Conservation (phyloP, 2,329 filamentous ascomycete species). For the Basipetospora sp. region DNA sequence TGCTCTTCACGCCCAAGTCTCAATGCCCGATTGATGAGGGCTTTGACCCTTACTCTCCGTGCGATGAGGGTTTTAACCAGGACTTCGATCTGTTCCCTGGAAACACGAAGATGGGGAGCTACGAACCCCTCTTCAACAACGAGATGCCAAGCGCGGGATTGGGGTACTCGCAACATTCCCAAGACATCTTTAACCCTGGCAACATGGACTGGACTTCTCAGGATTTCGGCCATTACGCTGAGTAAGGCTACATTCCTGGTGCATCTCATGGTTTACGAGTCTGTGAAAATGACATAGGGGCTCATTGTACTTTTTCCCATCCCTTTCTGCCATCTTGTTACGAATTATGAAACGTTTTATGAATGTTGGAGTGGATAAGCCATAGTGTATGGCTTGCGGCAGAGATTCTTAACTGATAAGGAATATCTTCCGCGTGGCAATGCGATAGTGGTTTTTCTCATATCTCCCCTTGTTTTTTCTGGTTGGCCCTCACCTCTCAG, state of each 20-base stretch:
- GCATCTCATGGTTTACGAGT: too few species aligned
- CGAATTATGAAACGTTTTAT: too few species aligned
- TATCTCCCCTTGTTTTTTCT: too few species aligned
- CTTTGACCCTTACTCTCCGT: conserved; percentile 38
- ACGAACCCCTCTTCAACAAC: conserved; percentile 30
- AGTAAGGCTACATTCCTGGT: conserved; percentile 16
- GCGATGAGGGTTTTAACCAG: conserved; percentile 27
- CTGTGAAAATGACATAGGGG: too few species aligned
- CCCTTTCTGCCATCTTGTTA: too few species aligned
- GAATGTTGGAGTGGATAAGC: too few species aligned
- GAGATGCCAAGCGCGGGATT: conserved; percentile 35
- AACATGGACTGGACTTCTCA: conserved; percentile 28
- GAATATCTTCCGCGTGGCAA: too few species aligned
- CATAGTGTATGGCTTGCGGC: too few species aligned
- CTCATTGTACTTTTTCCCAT: too few species aligned
- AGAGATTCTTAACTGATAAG: too few species aligned
- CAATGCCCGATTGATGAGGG: conserved; percentile 44
- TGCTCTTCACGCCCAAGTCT: conserved; percentile 54
- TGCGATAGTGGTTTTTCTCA: too few species aligned
- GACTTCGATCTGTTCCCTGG: conserved; percentile 50
- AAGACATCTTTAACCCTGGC: conserved; percentile 30
- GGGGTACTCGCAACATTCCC: conserved; percentile 37
- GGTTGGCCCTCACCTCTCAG: too few species aligned
- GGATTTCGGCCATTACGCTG: conserved; percentile 18
- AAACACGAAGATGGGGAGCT: conserved; percentile 24